phyloP scores from a whole-genome alignment of 2,329 filamentous ascomycete species.

The Penicillium fuscoglaucum region DNA sequence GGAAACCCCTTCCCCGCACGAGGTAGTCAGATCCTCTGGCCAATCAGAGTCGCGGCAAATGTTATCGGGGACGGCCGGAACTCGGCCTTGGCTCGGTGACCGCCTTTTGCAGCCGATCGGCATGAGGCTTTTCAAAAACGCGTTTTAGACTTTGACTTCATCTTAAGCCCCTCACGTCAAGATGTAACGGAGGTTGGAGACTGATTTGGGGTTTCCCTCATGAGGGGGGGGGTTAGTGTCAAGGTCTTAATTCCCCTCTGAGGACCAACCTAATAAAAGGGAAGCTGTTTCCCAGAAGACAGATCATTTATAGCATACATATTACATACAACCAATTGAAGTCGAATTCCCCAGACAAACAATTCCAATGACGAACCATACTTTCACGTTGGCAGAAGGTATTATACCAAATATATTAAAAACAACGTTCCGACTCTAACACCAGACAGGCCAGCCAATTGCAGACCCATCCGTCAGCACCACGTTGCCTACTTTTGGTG shows the following conservation, averaged over 20 bases:
- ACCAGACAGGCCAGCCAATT: conserved; percentile 28
- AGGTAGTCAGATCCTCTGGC: background rate
- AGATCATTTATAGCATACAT: background rate
- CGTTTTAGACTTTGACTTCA: background rate
- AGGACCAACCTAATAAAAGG: background rate
- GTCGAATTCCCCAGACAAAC: background rate
- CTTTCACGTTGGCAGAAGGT: conserved; percentile 33
- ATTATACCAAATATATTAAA: background rate
- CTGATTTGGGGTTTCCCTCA: background rate
- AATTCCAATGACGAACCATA: conserved; percentile 17
- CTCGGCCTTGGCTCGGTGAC: background rate
- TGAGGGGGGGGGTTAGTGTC: background rate
- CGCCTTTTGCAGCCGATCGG: no score
- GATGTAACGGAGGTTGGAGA: background rate
- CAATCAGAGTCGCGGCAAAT: background rate
- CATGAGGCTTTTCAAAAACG: background rate
- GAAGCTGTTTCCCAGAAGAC: background rate
- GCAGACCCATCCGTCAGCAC: conserved; percentile 24
- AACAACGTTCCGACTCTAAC: background rate
- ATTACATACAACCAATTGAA: background rate
- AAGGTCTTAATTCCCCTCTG: background rate
- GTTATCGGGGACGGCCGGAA: background rate
- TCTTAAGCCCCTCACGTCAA: background rate
- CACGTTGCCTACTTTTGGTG: conserved; percentile 27
- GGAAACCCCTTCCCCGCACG: background rate